Base-by-base conservation (phyloP, 768 basidiomycete species). In the Podaxis pistillaris region DNA sequence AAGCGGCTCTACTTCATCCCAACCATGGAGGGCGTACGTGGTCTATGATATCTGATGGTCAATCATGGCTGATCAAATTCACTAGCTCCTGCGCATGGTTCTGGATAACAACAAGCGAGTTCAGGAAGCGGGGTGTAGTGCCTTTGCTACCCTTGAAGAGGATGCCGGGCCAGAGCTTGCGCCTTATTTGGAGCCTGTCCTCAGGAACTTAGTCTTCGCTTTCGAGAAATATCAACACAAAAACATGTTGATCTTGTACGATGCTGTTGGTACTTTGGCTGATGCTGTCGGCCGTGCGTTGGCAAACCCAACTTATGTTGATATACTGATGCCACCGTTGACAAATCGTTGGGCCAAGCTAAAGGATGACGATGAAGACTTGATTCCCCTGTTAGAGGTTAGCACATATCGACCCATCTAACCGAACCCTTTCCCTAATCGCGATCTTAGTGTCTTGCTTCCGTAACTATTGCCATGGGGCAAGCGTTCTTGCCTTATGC, bases 201-300 rank as follows among this genome's bases (percentile, higher is more conserved):
- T 99, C 62, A 88, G 91, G 58, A 98, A 98, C 74, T 82, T 99
- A 58, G 96, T 98, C 40, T 87, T 93, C 66, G 97, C 97, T 1
- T 99, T 98, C 75, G 86, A 92, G 62, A 98, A 97, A 77, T 99
- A 99, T 75, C 97, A 99, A 72, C 96, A 97, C 76, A 98, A 98
- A 83, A 99, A 99, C 73, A 89, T 98, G 85, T 84, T 99, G 67
- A 99, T 98, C 64, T 78, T 99, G 36, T 98, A 98, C 71, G 97
- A 99, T 69, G 97, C 97, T n/a, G 91, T 99, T 51, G 97, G 97
- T 6, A 99, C 97, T 0, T 81, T 99, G 40, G 97, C 97, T 6
- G 97, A 99, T 71, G 94, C 96, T 3, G 97, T 99, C 49, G 96
- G 96, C 2, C 73, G 88, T 41, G 91, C 94, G 4, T 77, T 99